phyloP scores from a whole-genome alignment of 2,329 filamentous ascomycete species.

The Tolypocladium nubicola region DNA sequence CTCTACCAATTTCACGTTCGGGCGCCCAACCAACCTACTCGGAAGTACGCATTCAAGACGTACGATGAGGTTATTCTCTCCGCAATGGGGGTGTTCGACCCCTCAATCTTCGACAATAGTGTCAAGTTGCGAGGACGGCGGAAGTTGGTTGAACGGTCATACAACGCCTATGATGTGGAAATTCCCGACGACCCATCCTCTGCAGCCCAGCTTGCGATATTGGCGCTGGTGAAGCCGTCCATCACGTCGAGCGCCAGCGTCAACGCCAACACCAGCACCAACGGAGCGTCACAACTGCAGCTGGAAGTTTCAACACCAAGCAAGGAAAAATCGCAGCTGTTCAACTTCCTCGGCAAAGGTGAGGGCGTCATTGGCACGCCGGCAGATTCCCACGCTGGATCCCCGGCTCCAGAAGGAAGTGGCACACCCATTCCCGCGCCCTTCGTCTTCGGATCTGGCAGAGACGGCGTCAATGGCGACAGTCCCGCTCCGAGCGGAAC shows the following conservation, averaged over 20 bases:
- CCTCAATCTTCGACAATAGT: conserved; percentile 73
- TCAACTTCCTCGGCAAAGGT: conserved; percentile 56
- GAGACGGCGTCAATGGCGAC: conserved; percentile 32
- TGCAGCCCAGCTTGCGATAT: conserved; percentile 63
- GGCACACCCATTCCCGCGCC: conserved; percentile 54
- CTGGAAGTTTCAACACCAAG: conserved; percentile 45
- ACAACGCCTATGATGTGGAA: conserved; percentile 86
- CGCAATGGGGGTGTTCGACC: conserved; percentile 89
- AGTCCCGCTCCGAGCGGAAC: conserved; percentile 43
- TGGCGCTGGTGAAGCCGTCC: conserved; percentile 50
- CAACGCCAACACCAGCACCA: conserved; percentile 10
- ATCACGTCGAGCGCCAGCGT: conserved; percentile 26
- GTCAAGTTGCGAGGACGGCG: conserved; percentile 70
- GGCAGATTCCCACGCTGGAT: conserved; percentile 75
- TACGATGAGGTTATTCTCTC: conserved; percentile 96
- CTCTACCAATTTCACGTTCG: conserved; percentile 84
- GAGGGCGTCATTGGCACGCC: conserved; percentile 70
- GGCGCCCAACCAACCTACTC: conserved; percentile 76
- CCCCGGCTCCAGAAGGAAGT: conserved; percentile 69
- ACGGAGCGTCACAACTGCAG: conserved; percentile 31
- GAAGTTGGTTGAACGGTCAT: conserved; percentile 75
- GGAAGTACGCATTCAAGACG: conserved; percentile 91
- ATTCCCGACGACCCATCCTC: conserved; percentile 81
- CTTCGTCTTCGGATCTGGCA: conserved; percentile 42
- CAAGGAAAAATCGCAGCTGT: conserved; percentile 54